Evolutionary conservation across 2,329 filamentous ascomycete species (phyloP).

Genomic region (Cladosporium austrohemisphaericum): DNA sequence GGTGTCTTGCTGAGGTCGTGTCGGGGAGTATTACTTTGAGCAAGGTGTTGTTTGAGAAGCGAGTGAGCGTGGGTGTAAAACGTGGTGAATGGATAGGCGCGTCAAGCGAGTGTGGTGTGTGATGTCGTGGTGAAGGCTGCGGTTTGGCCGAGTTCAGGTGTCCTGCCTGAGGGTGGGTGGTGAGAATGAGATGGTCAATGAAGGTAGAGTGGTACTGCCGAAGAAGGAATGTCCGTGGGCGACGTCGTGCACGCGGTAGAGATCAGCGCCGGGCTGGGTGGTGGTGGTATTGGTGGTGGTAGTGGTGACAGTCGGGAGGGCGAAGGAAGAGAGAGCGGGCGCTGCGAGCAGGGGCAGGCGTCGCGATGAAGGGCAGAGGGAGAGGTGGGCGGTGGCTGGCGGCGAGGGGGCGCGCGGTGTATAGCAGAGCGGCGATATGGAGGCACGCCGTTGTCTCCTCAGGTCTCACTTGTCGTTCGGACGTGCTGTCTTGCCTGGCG

Average conservation of each 20-base stretch:
- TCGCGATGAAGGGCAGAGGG: conserved; percentile 1
- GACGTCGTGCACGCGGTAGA: conserved; percentile 4
- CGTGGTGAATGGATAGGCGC: conserved; percentile 7
- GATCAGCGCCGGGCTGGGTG: conserved; percentile 10
- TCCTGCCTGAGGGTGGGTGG: conserved; percentile 3
- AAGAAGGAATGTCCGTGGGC: conserved; percentile 11
- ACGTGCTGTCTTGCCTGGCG: no score
- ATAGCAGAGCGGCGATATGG: conserved; percentile 4
- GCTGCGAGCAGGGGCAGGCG: conserved; percentile 6
- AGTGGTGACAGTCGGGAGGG: background rate
- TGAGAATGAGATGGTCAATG: conserved; percentile 2
- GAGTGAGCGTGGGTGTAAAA: background rate
- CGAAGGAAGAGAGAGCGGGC: conserved; percentile 9
- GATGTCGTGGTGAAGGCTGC: conserved; percentile 9
- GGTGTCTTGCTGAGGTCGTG: background rate
- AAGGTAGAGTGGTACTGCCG: background rate
- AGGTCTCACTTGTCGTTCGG: no score
- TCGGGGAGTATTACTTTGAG: conserved; percentile 2
- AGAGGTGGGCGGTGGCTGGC: conserved; percentile 10
- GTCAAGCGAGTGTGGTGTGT: conserved; percentile 16
- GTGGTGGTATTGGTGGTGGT: background rate
- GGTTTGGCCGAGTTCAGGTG: conserved; percentile 10
- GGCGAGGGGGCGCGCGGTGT: conserved; percentile 3
- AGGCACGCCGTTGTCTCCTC: no score
- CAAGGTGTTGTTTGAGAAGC: background rate